Evolutionary conservation across 768 basidiomycete genomes (phyloP), one percentile per base, ranked within the genome.

Genomic region (Phanerochaete sordida): DNA sequence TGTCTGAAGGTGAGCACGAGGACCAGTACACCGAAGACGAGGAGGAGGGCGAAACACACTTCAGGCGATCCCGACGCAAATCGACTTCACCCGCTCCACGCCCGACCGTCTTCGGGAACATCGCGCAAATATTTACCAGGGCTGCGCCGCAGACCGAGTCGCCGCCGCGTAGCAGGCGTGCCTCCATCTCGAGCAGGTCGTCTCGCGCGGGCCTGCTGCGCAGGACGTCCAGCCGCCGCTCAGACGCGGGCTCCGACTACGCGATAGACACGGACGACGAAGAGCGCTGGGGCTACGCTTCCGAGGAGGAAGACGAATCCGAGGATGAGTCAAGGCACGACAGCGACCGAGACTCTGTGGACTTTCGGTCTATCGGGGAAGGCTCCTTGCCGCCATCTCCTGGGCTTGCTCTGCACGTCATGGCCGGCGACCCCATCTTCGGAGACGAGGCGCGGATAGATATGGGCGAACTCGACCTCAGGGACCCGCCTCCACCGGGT

Each of bases 281-380:
- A 46, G 90, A 93, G 64, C 81, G 91, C n/a, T 95, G 93, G 93
- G 93, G 93, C 3, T 95, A 94, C 73, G 86, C 88, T n/a, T 93
- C 93, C 2, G 90, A 84, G 24, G 93, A 95, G 68, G 90, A 82
- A 59, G 81, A 88, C 66, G 83, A 84, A 24, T 78, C 77, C 23
- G 78, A 82, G 13, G 75, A 73, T 3, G 69, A 65, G 26, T 80
- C 77, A 31, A 26, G 74, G 66, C 47, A 72, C 72, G 30, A 72
- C 56, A 71, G 60, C 31, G 63, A 68, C 28, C 83, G 80, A 24
- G 88, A 90, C 56, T 81, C 62, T 5, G 30, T 59, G n/a, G 62
- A 60, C 50, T 60, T 56, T 35, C 55, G 59, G 16, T 60, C 59
- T 11, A 47, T 89, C 74, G 81, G 84, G 44, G 91, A 87, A 68